Percentiles rank a stretch among this genome's conserved stretches.
These are phyloP conservation scores for Trichosporon sp. DNA, from an alignment of 1,284 basidiomycete genomes.

Conservation along the genomic window DNA sequence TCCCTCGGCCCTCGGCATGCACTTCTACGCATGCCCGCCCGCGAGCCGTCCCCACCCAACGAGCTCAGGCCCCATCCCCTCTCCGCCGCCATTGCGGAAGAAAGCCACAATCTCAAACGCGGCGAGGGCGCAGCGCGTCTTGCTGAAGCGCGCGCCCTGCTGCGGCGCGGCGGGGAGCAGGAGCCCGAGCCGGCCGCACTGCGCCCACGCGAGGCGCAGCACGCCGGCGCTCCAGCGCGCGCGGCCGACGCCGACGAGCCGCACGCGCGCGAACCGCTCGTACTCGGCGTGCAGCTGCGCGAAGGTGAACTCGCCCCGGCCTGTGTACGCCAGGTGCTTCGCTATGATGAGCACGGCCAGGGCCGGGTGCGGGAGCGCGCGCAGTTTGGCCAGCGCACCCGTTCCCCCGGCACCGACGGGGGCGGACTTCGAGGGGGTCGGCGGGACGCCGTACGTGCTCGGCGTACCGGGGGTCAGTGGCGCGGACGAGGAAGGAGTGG, in stretches of 20 bases:
- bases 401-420: not conserved
- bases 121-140: conserved; percentile 40
- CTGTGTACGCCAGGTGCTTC: conserved; percentile 67
- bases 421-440: not conserved
- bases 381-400: conserved; percentile 13
- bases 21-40: conserved; percentile 43
- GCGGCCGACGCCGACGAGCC: conserved; percentile 47
- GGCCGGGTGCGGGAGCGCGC: conserved; percentile 44
- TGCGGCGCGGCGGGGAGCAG: conserved; percentile 33
- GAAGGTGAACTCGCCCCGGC: conserved; percentile 58
- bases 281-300: conserved; percentile 50
- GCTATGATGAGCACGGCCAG: conserved; percentile 49
- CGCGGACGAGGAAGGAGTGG: not conserved
- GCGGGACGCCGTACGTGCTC: not conserved
- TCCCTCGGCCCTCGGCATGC: too few species aligned
- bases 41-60: conserved; percentile 45
- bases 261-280: conserved; percentile 44
- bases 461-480: not conserved
- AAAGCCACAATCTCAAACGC: conserved; percentile 47
- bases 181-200: conserved; percentile 37
- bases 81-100: conserved; percentile 44
- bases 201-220: conserved; percentile 42
- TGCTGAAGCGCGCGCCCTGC: conserved; percentile 38
- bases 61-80: conserved; percentile 43
- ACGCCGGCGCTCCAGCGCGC: conserved; percentile 42